Percentiles rank a stretch among this genome's conserved stretches.
phyloP scores from a whole-genome alignment of 345 rosid genomes.

The Aethionema arabicum region DNA sequence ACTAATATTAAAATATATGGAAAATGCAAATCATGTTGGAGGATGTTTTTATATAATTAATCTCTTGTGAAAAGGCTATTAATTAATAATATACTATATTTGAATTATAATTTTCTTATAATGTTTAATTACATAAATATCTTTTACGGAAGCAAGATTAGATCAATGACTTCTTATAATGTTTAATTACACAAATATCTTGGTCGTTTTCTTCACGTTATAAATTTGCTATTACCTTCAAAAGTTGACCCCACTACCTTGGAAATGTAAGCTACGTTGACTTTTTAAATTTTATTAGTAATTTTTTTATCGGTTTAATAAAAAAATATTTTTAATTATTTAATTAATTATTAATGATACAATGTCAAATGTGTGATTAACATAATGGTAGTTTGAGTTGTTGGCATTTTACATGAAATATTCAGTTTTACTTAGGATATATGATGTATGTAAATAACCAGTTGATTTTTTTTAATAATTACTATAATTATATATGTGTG shows the following conservation, averaged over 20 bases:
- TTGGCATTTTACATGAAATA: constrained; percentile 20
- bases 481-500: no score
- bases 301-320: constrained; percentile 1
- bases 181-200: no score
- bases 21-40: constrained; percentile 10
- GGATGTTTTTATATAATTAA: background rate
- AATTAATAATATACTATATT: background rate
- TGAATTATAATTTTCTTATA: background rate
- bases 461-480: no score
- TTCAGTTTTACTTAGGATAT: constrained; percentile 1
- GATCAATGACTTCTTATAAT: constrained; percentile 15
- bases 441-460: no score
- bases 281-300: constrained; percentile 15
- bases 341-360: background rate
- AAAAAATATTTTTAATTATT: background rate
- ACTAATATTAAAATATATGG: background rate
- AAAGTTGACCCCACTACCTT: constrained; percentile 34
- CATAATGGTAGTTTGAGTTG: background rate
- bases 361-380: constrained; percentile 9
- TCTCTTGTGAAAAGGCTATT: constrained; percentile 11
- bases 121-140: constrained; percentile 9
- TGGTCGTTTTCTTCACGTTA: constrained; percentile 21
- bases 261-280: constrained; percentile 29
- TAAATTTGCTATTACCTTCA: constrained; percentile 18
- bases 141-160: constrained; percentile 11